Base-by-base conservation (phyloP, 1,284 basidiomycete genomes). In the Ustilago bromivora region DNA sequence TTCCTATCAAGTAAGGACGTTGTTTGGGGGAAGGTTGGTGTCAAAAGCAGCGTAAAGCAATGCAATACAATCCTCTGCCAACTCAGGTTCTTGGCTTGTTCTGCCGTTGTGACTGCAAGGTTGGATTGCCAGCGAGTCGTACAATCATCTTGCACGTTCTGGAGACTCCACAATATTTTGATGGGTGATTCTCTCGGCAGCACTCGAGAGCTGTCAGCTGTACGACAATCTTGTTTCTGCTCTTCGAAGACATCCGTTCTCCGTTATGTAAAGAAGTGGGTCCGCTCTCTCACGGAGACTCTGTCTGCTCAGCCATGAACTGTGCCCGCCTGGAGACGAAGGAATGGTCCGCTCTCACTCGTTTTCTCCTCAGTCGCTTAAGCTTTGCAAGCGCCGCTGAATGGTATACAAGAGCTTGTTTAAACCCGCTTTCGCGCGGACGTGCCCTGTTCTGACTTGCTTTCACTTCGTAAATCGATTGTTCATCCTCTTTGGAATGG, bases 1-100 rank as follows among this genome's bases (percentile, higher is more conserved):
- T 81, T 34, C 77, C 77, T 9, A 1, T 60, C 59, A 68, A 74
- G 71, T 74, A 65, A 32, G 51, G 15, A 23, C 17, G 17, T 23
- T 19, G 46, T 23, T 31, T 13, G 11, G 28, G 1, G 10, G 2
- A 23, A 28, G 23, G 7, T 19, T 4, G 23, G 17, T 15, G 15
- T 28, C 13, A 17, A 12, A 41, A 17, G 40, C 15, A 41, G 13
- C 17, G 40, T 41, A 13, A 41, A 41, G 11, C 17, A 17, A 15
- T 41, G 11, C 15, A 15, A 41, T 41, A 12, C 17, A 6, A 41
- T 41, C 13, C 40, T 41, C 11, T 41, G 11, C 3, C 40, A 41
- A 41, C 3, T 15, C 17, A 17, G 40, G 4, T 17, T 15, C 13
- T 1, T 17, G 13, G 40, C 40, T 17, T 41, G 40, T 41, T 11